Percentiles rank a stretch among this genome's conserved stretches.
These are phyloP conservation scores for Misopates orontium DNA, from an alignment of 257 asterid genomes.

Conservation along the genomic window DNA sequence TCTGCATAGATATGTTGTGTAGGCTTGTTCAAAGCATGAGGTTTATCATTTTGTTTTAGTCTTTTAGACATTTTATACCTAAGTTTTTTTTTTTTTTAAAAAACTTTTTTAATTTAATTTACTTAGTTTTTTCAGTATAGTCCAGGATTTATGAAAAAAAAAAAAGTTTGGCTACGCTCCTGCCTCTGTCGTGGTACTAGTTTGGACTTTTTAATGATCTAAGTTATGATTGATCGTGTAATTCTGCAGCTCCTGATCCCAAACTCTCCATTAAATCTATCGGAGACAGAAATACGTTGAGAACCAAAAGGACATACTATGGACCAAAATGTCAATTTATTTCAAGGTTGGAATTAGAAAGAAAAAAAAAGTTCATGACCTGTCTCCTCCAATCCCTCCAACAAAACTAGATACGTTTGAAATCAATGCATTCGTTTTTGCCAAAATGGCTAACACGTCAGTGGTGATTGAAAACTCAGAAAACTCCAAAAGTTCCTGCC, in stretches of 20 bases:
- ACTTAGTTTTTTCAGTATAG: no score
- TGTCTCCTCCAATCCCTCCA: background rate
- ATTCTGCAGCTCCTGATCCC: background rate
- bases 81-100: no score
- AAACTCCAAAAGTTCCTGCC: slow-evolving; percentile 16
- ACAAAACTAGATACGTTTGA: background rate
- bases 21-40: no score
- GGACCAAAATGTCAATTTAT: slow-evolving; percentile 25
- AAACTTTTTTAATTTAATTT: no score
- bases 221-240: no score
- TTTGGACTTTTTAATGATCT: no score
- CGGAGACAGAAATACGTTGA: background rate
- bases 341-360: slow-evolving; percentile 6
- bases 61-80: no score
- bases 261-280: background rate
- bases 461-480: background rate
- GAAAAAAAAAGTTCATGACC: slow-evolving; percentile 14
- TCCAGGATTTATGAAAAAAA: no score
- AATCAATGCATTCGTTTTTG: background rate
- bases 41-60: no score
- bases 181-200: no score
- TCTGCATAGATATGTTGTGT: no score
- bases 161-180: no score
- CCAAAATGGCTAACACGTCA: background rate
- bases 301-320: slow-evolving; percentile 6